Percentiles rank a stretch among this genome's conserved stretches.
These are phyloP conservation scores for Onygenales sp. DNA, from an alignment of 2,329 filamentous ascomycete species.

Conservation along the genomic window DNA sequence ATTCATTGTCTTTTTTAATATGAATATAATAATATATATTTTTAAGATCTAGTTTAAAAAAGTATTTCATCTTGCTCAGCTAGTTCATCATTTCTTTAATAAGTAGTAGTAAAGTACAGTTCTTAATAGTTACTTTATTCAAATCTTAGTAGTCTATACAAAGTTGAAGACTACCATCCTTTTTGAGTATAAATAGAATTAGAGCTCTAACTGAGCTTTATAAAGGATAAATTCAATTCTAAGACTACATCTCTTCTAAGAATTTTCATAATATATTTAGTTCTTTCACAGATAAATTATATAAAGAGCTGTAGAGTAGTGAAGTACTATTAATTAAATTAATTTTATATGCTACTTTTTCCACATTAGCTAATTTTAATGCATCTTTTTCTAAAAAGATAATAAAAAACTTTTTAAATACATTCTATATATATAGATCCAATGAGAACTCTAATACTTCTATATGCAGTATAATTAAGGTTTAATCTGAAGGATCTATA, in stretches of 20 bases:
- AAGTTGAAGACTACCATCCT: constrained; percentile 10
- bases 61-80: constrained; percentile 12
- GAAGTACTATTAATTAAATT: no score
- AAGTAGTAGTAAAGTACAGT: constrained; percentile 17
- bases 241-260: not conserved
- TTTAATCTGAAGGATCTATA: no score
- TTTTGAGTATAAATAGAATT: not conserved
- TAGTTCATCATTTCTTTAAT: constrained; percentile 16
- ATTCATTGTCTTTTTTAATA: not conserved
- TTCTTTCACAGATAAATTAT: not conserved
- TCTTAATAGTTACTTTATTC: constrained; percentile 18
- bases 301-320: not conserved
- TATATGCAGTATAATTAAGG: no score
- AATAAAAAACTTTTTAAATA: no score
- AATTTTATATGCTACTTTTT: no score
- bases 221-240: not conserved
- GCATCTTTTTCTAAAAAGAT: no score
- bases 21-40: constrained; percentile 8
- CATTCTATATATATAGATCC: no score
- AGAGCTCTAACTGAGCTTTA: not conserved
- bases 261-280: not conserved
- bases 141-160: constrained; percentile 18
- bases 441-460: no score
- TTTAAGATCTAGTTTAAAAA: constrained; percentile 18
- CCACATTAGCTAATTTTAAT: no score